These are phyloP conservation scores for Thermothielavioides terrestris DNA, from an alignment of 495 filamentous ascomycete species.

Conservation along the genomic window DNA sequence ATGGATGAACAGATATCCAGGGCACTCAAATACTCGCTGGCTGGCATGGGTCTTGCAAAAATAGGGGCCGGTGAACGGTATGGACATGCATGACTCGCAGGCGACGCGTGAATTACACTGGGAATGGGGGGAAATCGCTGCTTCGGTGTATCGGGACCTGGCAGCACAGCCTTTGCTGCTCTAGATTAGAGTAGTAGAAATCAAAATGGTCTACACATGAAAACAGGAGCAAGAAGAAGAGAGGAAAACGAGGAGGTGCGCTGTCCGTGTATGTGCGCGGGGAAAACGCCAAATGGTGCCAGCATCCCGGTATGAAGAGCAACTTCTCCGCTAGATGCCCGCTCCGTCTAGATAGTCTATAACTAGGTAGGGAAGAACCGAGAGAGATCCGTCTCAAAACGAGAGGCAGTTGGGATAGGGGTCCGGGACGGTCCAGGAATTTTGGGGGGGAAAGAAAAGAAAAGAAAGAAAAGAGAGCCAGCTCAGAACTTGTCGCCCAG, in stretches of 20 bases:
- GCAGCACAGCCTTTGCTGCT: background rate
- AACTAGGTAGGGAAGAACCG: background rate
- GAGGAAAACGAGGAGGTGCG: background rate
- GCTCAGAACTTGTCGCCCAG: constrained; percentile 27
- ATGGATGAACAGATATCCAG: constrained; percentile 9
- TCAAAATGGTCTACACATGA: constrained; percentile 1
- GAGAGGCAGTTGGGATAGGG: too few relatives aligned
- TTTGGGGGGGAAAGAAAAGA: too few relatives aligned
- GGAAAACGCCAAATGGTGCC: background rate
- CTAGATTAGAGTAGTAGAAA: constrained; percentile 7
- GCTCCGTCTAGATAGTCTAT: constrained; percentile 7
- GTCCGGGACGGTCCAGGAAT: too few relatives aligned
- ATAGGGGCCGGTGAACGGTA: background rate
- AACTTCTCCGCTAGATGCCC: constrained; percentile 2
- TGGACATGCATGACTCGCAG: constrained; percentile 4
- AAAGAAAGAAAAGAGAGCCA: background rate
- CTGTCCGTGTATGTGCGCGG: constrained; percentile 1
- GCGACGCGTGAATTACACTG: background rate
- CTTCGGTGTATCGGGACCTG: constrained; percentile 1
- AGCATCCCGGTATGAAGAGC: background rate
- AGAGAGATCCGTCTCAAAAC: background rate
- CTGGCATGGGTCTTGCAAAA: constrained; percentile 7
- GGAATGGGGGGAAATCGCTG: background rate
- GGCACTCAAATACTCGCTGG: constrained; percentile 1
- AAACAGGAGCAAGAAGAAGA: background rate